A percentile compares a stretch with the other conserved stretches of the same genome.
Evolutionary conservation across 1,139 yeast genomes (phyloP).

Genomic region (Saccharomyces hybrid): DNA sequence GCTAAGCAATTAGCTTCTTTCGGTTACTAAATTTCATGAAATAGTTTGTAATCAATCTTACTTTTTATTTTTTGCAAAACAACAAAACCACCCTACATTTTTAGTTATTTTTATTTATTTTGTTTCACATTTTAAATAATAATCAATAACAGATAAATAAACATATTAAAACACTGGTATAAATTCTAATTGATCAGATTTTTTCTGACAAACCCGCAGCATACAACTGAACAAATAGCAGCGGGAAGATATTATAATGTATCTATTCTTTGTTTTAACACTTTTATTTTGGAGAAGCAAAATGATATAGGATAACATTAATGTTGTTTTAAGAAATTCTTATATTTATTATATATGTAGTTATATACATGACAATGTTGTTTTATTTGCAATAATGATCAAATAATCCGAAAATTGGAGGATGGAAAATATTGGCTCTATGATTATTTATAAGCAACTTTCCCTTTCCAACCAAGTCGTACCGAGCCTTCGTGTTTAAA

Average conservation of each 20-base stretch:
- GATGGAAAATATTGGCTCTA: background rate
- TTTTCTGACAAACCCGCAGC: background rate
- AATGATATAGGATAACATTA: too few species aligned
- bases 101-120: background rate
- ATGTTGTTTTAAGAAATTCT: too few species aligned
- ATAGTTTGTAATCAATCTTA: background rate
- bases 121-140: slow-evolving; percentile 1
- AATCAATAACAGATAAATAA: slow-evolving; percentile 2
- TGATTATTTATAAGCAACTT: too few species aligned
- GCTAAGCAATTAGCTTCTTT: slow-evolving; percentile 76
- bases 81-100: slow-evolving; percentile 1
- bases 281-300: too few species aligned
- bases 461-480: background rate
- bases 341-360: background rate
- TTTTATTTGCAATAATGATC: background rate
- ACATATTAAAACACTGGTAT: slow-evolving; percentile 11
- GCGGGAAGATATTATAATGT: too few species aligned
- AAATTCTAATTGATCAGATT: background rate
- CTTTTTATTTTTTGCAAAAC: background rate
- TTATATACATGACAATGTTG: background rate
- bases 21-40: slow-evolving; percentile 55
- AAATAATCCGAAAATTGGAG: background rate
- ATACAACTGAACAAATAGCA: too few species aligned
- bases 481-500: slow-evolving; percentile 33
- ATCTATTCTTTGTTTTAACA: too few species aligned